Conservation (phyloP, 225 moss, liverwort and hornwort genomes). For the Marchantia paleacea region DNA sequence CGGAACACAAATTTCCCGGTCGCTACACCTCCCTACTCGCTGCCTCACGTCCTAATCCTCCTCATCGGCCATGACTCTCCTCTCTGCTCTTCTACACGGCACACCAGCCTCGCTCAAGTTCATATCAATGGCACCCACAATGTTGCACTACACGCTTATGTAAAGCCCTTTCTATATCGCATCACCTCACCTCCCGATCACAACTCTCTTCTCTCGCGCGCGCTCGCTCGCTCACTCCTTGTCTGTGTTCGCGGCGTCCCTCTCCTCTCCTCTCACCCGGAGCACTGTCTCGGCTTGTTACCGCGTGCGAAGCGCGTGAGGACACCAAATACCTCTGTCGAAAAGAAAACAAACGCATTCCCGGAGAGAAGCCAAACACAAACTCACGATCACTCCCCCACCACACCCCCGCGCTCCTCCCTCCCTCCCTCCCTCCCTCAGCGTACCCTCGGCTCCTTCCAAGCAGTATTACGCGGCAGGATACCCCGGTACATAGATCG, state of each 20-base stretch:
- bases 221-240: background rate
- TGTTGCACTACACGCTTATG: background rate
- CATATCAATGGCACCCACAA: background rate
- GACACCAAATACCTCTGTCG: background rate
- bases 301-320: constrained; percentile 24
- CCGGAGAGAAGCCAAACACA: background rate
- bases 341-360: constrained; percentile 3
- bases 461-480: background rate
- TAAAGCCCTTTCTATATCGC: background rate
- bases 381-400: background rate
- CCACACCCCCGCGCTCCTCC: background rate
- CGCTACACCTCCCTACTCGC: background rate
- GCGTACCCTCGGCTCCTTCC: background rate
- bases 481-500: background rate
- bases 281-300: background rate
- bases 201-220: background rate
- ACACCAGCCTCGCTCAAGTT: background rate
- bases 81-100: background rate
- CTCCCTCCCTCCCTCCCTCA: background rate
- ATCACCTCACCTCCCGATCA: background rate
- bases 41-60: constrained; percentile 16
- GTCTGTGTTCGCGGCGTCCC: no score
- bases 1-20: background rate
- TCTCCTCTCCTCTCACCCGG: background rate
- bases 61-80: constrained; percentile 12